Conservation (phyloP, 768 basidiomycete genomes). For the Hirschioporus abietinus region DNA sequence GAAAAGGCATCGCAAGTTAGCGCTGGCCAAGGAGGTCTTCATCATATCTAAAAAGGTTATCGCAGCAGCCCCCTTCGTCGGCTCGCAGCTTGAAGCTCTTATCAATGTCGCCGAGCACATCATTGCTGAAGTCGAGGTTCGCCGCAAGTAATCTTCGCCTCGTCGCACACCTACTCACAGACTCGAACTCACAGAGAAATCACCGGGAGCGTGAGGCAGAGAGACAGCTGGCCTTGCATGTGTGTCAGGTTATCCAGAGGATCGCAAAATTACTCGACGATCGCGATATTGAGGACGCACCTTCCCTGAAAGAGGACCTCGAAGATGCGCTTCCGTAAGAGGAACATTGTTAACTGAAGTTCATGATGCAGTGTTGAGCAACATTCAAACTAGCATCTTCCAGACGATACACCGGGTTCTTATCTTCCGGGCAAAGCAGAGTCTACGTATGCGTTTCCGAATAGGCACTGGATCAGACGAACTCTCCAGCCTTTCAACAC, state of each 20-base stretch:
- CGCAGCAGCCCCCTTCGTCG: background rate
- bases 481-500: background rate
- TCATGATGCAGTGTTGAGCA: background rate
- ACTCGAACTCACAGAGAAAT: background rate
- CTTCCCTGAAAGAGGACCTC: background rate
- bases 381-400: background rate
- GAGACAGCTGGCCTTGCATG: background rate
- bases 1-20: background rate
- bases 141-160: background rate
- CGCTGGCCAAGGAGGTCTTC: background rate
- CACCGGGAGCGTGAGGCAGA: background rate
- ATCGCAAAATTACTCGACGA: background rate
- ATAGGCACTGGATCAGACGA: background rate
- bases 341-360: background rate
- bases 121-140: background rate
- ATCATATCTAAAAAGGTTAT: background rate
- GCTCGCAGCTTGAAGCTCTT: background rate
- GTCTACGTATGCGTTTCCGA: background rate
- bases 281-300: background rate
- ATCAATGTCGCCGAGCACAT: background rate
- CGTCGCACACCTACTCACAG: background rate
- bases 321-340: background rate
- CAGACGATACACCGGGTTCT: background rate
- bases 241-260: background rate
- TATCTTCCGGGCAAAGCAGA: background rate